These are phyloP conservation scores for Pseudogymnoascus sp. DNA, from an alignment of 2,329 filamentous ascomycete genomes.

Conservation along the genomic window DNA sequence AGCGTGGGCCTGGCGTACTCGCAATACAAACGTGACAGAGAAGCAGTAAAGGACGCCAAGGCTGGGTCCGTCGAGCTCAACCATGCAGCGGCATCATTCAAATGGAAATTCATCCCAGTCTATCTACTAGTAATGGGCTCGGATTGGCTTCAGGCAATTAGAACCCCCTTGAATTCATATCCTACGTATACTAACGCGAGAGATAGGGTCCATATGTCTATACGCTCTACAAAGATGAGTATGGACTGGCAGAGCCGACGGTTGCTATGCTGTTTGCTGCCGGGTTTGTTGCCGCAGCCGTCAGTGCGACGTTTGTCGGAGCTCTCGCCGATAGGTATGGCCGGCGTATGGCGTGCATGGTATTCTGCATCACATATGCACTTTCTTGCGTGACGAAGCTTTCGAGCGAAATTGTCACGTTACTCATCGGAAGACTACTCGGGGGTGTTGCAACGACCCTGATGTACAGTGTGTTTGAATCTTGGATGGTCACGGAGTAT, in stretches of 20 bases:
- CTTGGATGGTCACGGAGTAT: slow-evolving; percentile 54
- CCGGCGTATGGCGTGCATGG: slow-evolving; percentile 43
- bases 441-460: slow-evolving; percentile 49
- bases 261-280: slow-evolving; percentile 27
- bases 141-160: slow-evolving; percentile 42
- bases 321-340: slow-evolving; percentile 27
- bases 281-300: slow-evolving; percentile 26
- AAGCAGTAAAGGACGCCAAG: neutral
- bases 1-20: neutral
- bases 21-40: neutral
- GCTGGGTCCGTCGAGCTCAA: slow-evolving; percentile 1
- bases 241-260: slow-evolving; percentile 23
- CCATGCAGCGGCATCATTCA: slow-evolving; percentile 22
- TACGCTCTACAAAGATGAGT: slow-evolving; percentile 28
- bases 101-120: slow-evolving; percentile 32
- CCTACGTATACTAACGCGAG: slow-evolving; percentile 41
- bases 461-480: slow-evolving; percentile 52
- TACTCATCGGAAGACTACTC: slow-evolving; percentile 45
- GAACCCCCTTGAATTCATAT: neutral
- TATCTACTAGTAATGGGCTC: slow-evolving; percentile 43
- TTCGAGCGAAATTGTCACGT: slow-evolving; percentile 32
- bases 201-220: slow-evolving; percentile 25
- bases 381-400: slow-evolving; percentile 46
- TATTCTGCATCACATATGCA: slow-evolving; percentile 46
- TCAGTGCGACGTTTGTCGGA: slow-evolving; percentile 27